phyloP scores from a whole-genome alignment of 495 filamentous ascomycete genomes.

The Collariella sp. region DNA sequence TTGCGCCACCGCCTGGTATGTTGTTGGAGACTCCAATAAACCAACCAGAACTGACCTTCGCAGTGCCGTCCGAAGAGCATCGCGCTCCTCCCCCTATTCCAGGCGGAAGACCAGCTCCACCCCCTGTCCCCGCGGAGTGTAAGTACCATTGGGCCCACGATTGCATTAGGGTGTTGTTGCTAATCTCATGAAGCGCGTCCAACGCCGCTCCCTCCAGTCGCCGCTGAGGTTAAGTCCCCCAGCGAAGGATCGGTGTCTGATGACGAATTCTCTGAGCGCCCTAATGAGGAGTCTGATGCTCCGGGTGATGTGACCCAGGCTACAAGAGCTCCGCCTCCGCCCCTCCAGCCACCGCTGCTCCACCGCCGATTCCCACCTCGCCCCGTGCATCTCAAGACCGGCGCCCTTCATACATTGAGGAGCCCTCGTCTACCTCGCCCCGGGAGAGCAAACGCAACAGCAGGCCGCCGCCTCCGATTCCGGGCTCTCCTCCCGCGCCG shows the following conservation, averaged over 20 bases:
- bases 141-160: constrained; percentile 30
- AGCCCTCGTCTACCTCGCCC: constrained; percentile 39
- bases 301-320: constrained; percentile 32
- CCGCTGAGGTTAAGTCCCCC: constrained; percentile 48
- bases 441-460: constrained; percentile 43
- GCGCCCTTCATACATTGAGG: constrained; percentile 46
- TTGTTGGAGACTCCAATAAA: constrained; percentile 16
- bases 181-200: constrained; percentile 50
- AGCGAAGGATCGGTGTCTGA: constrained; percentile 84
- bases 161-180: constrained; percentile 13
- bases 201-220: constrained; percentile 41
- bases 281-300: constrained; percentile 32
- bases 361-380: constrained; percentile 35
- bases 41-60: constrained; percentile 24
- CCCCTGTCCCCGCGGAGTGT: constrained; percentile 62
- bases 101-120: constrained; percentile 55
- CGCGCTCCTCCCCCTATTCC: constrained; percentile 51
- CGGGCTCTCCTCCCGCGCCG: constrained; percentile 40
- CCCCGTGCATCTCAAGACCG: constrained; percentile 44
- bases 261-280: constrained; percentile 76
- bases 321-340: constrained; percentile 35
- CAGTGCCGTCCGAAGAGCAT: constrained; percentile 32
- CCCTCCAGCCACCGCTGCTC: constrained; percentile 19
- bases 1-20: constrained; percentile 39
- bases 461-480: constrained; percentile 42